phyloP scores from a whole-genome alignment of 2,329 filamentous ascomycete genomes.

The Claviceps maximensis region DNA sequence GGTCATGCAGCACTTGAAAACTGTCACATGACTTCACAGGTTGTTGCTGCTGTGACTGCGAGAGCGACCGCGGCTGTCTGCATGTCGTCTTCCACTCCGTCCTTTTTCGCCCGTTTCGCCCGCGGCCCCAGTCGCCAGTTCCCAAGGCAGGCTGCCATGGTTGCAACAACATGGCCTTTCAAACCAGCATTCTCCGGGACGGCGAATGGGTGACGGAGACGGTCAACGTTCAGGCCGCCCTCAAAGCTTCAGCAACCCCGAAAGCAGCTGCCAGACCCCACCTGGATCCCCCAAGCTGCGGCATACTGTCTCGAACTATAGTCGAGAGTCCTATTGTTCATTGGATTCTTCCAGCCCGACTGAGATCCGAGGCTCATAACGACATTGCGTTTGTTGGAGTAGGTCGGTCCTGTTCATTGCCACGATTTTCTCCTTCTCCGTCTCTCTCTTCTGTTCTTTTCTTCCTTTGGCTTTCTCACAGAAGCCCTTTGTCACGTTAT shows the following conservation, averaged over 20 bases:
- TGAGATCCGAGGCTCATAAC: conserved; percentile 56
- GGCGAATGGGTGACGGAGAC: conserved; percentile 45
- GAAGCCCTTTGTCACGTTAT: neutral
- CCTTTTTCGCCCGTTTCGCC: neutral
- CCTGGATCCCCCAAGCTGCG: conserved; percentile 41
- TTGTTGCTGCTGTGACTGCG: neutral
- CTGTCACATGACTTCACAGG: neutral
- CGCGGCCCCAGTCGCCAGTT: neutral
- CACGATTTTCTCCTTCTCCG: neutral
- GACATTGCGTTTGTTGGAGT: conserved; percentile 81
- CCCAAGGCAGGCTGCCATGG: conserved; percentile 6
- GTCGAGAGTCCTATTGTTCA: conserved; percentile 62
- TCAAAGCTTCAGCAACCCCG: conserved; percentile 24
- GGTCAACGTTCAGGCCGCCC: conserved; percentile 28
- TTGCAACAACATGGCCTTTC: conserved; percentile 29
- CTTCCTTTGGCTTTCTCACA: neutral
- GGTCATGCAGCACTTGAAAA: neutral
- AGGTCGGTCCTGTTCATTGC: conserved; percentile 21
- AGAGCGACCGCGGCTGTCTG: neutral
- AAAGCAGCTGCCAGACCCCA: conserved; percentile 18
- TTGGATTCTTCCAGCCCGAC: conserved; percentile 65
- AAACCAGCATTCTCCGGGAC: conserved; percentile 39
- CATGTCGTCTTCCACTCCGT: neutral
- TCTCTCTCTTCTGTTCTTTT: no score
- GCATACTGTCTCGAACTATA: conserved; percentile 66